Conservation (phyloP, 768 basidiomycete species). For the Hortiboletus flavorubellus region DNA sequence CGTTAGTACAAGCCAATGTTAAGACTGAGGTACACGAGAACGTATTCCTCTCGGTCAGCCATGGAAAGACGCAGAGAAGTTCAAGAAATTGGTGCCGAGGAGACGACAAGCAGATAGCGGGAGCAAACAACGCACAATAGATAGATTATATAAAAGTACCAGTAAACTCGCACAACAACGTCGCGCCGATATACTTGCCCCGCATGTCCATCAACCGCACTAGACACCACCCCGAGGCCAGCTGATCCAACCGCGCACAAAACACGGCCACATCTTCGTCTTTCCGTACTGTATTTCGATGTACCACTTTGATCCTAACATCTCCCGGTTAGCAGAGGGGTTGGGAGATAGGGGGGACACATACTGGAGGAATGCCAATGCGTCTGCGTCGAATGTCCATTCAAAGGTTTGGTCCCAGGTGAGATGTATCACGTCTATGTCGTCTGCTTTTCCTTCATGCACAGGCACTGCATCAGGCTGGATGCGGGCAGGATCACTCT, state of each 20-base stretch:
- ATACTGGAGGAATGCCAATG: conserved; percentile 52
- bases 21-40: too few species aligned
- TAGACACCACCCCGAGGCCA: conserved; percentile 48
- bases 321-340: background rate
- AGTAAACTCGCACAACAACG: conserved; percentile 30
- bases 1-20: too few species aligned
- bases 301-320: conserved; percentile 9
- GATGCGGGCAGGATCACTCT: conserved; percentile 36
- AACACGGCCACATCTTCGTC: conserved; percentile 50
- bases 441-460: background rate
- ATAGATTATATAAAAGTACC: background rate
- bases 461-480: conserved; percentile 29
- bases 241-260: conserved; percentile 46
- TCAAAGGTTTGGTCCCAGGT: conserved; percentile 43
- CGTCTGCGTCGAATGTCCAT: conserved; percentile 50
- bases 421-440: conserved; percentile 30
- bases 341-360: conserved; percentile 5
- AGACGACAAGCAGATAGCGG: too few species aligned
- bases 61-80: too few species aligned
- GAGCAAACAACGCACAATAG: background rate
- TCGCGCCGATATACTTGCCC: conserved; percentile 40
- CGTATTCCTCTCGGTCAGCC: too few species aligned
- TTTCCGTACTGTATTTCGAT: conserved; percentile 39
- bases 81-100: too few species aligned
- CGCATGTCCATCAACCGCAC: conserved; percentile 48